Evolutionary conservation across 1,284 basidiomycete genomes (phyloP), one percentile per base, ranked within the genome.

Genomic region (Peniophora sp.): DNA sequence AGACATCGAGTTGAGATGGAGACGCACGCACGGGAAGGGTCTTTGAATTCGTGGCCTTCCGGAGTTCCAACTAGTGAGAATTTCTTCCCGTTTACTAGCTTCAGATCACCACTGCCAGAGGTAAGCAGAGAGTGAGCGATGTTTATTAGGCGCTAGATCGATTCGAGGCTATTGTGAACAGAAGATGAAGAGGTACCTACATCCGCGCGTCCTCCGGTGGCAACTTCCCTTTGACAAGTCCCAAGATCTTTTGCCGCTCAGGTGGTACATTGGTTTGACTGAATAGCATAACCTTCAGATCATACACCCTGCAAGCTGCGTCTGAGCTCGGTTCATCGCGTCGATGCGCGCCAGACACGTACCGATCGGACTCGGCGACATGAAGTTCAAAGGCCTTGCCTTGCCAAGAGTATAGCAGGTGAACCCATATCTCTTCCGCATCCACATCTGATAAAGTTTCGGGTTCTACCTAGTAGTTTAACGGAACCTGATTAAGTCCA

Each of bases 191-290:
- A 27, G 19, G 45, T 25, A 63, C 78, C 59, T 64, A 87, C 81
- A 89, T 78, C 53, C 76, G 73, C 47, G 70, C 79, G 54, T 87
- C 79, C 59, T 93, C 89, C 2, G 78, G 71, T 3, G 89, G 89
- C 11, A 95, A 69, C 64, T 90, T 93, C 35, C 90, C 89, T 59
- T 90, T 91, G 35, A 89, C 83, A 24, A 96, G 69, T 1, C 91
- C 91, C 12, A 95, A 74, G 50, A 96, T 85, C 73, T 97, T 96
- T 70, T 96, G 92, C 16, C 92, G 75, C 57, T 89, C 89, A 23
- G 84, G 78, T 2, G 92, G 91, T 1, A 97, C 90, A 52, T 76
- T 78, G 1, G 92, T 96, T 52, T 92, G 64, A 32, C 71, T 75
- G 56, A 85, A 78, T 36, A 97, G 65, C 8, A 74, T 65, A 17